Evolutionary conservation across 2,329 filamentous ascomycete genomes (phyloP).

Genomic region (Fusarium coicis): DNA sequence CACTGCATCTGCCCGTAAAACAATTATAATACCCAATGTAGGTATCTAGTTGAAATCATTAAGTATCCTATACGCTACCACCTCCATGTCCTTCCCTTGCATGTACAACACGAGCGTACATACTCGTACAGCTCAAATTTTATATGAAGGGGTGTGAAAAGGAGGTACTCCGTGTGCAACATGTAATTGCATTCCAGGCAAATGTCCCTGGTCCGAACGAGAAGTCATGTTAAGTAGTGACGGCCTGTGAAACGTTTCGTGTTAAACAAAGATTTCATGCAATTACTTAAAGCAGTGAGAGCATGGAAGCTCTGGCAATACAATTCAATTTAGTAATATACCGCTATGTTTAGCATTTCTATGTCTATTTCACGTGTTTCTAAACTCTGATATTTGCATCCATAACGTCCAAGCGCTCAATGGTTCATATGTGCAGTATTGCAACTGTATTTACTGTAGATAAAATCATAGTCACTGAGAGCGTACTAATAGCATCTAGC

Average conservation of each 20-base stretch:
- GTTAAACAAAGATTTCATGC: background rate
- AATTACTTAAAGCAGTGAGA: background rate
- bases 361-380: too few species aligned
- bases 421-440: background rate
- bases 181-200: conserved; percentile 11
- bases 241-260: background rate
- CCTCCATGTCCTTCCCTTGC: background rate
- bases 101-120: background rate
- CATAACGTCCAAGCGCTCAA: background rate
- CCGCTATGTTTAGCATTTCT: background rate
- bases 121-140: background rate
- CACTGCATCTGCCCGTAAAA: background rate
- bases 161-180: background rate
- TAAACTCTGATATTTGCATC: background rate
- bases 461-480: background rate
- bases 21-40: background rate
- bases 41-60: background rate
- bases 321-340: background rate
- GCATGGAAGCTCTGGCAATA: background rate
- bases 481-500: background rate
- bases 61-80: background rate
- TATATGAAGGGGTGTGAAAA: background rate
- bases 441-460: background rate
- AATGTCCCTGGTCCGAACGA: background rate
- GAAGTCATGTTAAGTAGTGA: too few species aligned